Conservation (phyloP, 2,329 filamentous ascomycete species). For the Phyllosticta citriasiana region DNA sequence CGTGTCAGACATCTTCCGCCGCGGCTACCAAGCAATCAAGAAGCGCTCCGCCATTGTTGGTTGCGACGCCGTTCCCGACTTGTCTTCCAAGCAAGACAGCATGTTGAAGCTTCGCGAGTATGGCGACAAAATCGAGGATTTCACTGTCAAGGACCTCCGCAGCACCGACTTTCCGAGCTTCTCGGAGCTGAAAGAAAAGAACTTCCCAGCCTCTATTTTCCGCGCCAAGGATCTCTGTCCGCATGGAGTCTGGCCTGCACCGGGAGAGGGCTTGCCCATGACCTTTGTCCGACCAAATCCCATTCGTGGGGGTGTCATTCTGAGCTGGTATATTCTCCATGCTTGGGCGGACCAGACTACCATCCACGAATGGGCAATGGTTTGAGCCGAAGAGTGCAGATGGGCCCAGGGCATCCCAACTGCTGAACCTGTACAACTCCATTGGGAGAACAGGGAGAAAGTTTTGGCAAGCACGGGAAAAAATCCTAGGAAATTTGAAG, state of each 20-base stretch:
- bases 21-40: background rate
- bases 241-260: background rate
- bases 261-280: background rate
- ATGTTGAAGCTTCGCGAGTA: background rate
- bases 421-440: background rate
- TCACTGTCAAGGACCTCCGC: background rate
- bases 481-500: background rate
- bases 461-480: background rate
- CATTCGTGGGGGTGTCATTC: background rate
- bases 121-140: slow-evolving; percentile 1
- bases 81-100: background rate
- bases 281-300: background rate
- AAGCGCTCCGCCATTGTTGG: background rate
- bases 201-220: background rate
- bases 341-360: background rate
- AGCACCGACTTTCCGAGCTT: background rate
- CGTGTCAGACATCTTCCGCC: background rate
- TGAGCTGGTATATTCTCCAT: slow-evolving; percentile 2
- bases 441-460: background rate
- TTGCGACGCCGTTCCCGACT: background rate
- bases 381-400: background rate
- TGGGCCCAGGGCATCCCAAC: background rate
- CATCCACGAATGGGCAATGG: background rate
- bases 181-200: background rate
- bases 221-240: background rate